These are phyloP conservation scores for Dichotomocladium elegans DNA, from an alignment of 371 early-diverging fungal genomes.

Conservation along the genomic window DNA sequence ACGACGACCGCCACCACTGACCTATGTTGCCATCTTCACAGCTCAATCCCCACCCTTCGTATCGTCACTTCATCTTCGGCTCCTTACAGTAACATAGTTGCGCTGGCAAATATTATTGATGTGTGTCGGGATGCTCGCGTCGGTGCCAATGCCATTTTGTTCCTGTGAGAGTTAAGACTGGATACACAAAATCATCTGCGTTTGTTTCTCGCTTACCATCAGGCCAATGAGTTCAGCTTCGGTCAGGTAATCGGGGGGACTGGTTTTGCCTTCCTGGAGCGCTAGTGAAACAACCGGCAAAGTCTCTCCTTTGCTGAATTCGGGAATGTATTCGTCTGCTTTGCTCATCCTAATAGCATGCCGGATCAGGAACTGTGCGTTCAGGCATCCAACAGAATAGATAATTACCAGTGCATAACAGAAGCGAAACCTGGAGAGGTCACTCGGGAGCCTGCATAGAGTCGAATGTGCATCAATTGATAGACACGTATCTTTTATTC, in stretches of 20 bases:
- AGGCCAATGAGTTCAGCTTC: constrained; percentile 66
- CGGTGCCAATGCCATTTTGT: constrained; percentile 79
- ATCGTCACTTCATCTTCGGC: not conserved
- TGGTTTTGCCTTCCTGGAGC: constrained; percentile 55
- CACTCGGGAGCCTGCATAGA: constrained; percentile 15
- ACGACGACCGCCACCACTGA: constrained; percentile 29
- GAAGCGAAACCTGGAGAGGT: constrained; percentile 45
- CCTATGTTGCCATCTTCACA: not conserved
- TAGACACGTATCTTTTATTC: no score
- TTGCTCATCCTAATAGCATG: constrained; percentile 25
- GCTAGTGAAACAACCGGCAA: constrained; percentile 16
- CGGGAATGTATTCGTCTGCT: constrained; percentile 48
- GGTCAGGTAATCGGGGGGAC: constrained; percentile 64
- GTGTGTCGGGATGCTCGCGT: constrained; percentile 76
- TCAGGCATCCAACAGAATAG: not conserved
- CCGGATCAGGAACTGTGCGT: not conserved
- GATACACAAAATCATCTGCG: not conserved
- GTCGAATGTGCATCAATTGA: no score
- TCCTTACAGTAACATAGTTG: constrained; percentile 48
- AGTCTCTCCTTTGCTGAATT: constrained; percentile 34
- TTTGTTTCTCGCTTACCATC: constrained; percentile 16
- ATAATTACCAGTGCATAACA: constrained; percentile 48
- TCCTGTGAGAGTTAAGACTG: constrained; percentile 37
- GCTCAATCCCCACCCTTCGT: not conserved
- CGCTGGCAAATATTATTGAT: constrained; percentile 70